Evolutionary conservation across 2,329 filamentous ascomycete species (phyloP).

Genomic region (Fusarium coicis): DNA sequence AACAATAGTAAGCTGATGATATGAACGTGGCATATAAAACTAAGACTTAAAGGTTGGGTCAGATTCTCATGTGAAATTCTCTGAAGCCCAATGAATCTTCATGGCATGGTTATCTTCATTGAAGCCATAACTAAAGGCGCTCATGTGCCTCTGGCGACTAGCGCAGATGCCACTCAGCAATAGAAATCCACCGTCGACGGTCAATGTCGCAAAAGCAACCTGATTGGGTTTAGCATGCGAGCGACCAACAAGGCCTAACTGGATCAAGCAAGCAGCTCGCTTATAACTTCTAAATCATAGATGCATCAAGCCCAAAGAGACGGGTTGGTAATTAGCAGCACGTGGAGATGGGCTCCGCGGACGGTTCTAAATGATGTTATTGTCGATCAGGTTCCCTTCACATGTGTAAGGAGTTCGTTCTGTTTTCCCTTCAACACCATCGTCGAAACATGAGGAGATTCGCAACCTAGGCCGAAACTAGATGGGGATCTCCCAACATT

Average conservation of each 20-base stretch:
- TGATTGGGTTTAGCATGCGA: constrained; percentile 43
- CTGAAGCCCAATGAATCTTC: not conserved
- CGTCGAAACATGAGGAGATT: not conserved
- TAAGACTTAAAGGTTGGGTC: not conserved
- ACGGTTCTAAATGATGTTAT: not conserved
- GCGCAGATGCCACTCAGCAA: not conserved
- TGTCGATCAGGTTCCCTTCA: not conserved
- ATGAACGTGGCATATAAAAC: not conserved
- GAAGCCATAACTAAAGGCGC: not conserved
- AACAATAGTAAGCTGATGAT: not conserved
- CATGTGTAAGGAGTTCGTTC: not conserved
- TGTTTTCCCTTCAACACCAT: not conserved
- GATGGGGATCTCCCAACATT: not conserved
- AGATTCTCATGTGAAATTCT: not conserved
- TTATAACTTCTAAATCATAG: not conserved
- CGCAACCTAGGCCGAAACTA: constrained; percentile 36
- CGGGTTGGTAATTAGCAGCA: not conserved
- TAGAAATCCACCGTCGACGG: constrained; percentile 3
- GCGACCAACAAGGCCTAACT: not conserved
- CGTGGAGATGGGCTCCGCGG: not conserved
- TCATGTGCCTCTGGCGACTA: not conserved
- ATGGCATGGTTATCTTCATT: not conserved
- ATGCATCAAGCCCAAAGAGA: not conserved
- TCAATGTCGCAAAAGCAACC: constrained; percentile 31
- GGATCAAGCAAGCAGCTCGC: not conserved